Conservation (phyloP, 179 eudicot genomes). For the Beta lomatogona region DNA sequence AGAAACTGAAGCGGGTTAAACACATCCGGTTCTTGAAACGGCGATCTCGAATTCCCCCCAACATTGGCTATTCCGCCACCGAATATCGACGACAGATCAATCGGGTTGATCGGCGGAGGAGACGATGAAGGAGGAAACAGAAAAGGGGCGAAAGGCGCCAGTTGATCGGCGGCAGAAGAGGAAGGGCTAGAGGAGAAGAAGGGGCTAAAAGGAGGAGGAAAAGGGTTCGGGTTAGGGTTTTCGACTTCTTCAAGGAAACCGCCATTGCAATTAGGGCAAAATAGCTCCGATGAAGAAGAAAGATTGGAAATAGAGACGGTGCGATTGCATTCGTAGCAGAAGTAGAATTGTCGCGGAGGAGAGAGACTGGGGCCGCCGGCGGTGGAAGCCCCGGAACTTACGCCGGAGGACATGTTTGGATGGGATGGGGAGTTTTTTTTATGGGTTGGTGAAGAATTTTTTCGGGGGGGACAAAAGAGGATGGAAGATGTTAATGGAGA, state of each 20-base stretch:
- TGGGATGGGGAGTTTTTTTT: no score
- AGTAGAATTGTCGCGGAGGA: conserved; percentile 37
- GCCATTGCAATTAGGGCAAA: conserved; percentile 63
- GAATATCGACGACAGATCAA: conserved; percentile 32
- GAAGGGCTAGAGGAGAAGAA: conserved; percentile 22
- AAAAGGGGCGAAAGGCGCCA: conserved; percentile 19
- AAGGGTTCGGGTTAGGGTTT: conserved; percentile 27
- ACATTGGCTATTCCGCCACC: background rate
- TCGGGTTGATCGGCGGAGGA: conserved; percentile 7
- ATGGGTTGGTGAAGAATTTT: no score
- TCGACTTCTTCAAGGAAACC: conserved; percentile 66
- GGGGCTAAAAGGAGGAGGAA: background rate
- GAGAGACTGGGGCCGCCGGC: background rate
- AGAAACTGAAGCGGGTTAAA: conserved; percentile 59
- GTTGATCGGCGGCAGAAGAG: conserved; percentile 10
- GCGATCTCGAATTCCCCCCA: conserved; percentile 13
- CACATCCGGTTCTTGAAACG: conserved; percentile 35
- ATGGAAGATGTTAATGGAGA: background rate
- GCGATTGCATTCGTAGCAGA: conserved; percentile 66
- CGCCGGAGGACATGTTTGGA: conserved; percentile 38
- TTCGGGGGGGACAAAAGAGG: background rate
- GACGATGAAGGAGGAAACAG: conserved; percentile 14
- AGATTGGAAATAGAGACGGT: conserved; percentile 43
- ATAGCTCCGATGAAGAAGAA: conserved; percentile 40
- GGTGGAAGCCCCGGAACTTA: conserved; percentile 9